These are phyloP conservation scores for Murraya koenigii DNA, from an alignment of 345 rosid species.

Conservation along the genomic window DNA sequence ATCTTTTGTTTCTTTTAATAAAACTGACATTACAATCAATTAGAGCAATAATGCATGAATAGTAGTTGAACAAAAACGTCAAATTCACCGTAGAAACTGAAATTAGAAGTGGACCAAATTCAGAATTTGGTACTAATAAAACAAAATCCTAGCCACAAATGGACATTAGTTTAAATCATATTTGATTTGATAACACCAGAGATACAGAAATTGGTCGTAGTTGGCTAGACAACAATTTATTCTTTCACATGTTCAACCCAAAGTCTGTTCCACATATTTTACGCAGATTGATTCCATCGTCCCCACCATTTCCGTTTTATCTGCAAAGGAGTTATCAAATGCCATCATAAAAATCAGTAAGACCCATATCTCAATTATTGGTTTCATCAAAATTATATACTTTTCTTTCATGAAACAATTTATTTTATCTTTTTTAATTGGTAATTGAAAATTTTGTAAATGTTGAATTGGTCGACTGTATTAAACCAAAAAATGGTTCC, in stretches of 20 bases:
- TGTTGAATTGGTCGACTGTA: no score
- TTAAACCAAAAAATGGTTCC: no score
- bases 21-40: neutral
- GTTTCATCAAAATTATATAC: neutral
- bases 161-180: neutral
- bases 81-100: neutral
- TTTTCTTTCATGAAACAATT: no score
- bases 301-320: neutral
- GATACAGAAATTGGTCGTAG: neutral
- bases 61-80: neutral
- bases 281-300: neutral
- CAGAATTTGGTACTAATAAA: neutral
- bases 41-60: neutral
- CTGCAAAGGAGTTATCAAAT: neutral
- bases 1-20: neutral
- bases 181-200: neutral
- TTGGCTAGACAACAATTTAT: neutral
- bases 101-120: neutral
- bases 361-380: neutral
- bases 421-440: no score
- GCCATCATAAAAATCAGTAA: neutral
- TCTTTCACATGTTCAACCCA: neutral
- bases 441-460: no score
- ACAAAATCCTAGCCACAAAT: neutral
- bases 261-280: neutral